phyloP scores from a whole-genome alignment of 176 grass and related monocot genomes.

The Phoenix dactylifera region DNA sequence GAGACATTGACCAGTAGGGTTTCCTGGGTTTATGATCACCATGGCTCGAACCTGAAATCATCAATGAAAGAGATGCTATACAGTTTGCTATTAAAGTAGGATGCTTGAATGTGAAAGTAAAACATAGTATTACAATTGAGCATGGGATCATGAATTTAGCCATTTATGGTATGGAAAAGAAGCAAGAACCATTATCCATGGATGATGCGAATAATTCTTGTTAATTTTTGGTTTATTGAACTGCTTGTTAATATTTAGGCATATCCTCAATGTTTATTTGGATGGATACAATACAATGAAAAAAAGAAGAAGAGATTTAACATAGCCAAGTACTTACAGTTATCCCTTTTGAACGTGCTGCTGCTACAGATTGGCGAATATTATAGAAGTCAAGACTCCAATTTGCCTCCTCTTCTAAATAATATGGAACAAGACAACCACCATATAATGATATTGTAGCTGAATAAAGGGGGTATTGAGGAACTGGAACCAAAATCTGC shows the following conservation, averaged over 20 bases:
- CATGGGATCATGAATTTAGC: no score
- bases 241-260: no score
- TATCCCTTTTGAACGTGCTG: constrained; percentile 73
- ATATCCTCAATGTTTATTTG: no score
- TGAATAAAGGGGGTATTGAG: constrained; percentile 98
- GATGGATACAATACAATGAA: no score
- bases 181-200: no score
- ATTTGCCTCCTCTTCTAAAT: constrained; percentile 92
- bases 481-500: constrained; percentile 97
- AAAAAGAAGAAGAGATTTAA: no score
- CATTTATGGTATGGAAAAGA: no score
- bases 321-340: constrained; percentile 46
- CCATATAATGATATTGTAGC: constrained; percentile 79
- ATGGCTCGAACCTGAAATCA: constrained; percentile 72
- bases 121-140: no score
- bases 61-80: neutral
- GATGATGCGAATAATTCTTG: no score
- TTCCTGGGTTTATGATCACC: constrained; percentile 99
- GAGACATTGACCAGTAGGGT: constrained; percentile 95
- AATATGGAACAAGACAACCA: constrained; percentile 90
- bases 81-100: no score
- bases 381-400: constrained; percentile 74
- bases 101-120: no score
- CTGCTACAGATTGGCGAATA: constrained; percentile 42
- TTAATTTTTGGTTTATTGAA: no score